Base-by-base conservation (phyloP, 805 yeast genomes). In the Yarrowia porcina region DNA sequence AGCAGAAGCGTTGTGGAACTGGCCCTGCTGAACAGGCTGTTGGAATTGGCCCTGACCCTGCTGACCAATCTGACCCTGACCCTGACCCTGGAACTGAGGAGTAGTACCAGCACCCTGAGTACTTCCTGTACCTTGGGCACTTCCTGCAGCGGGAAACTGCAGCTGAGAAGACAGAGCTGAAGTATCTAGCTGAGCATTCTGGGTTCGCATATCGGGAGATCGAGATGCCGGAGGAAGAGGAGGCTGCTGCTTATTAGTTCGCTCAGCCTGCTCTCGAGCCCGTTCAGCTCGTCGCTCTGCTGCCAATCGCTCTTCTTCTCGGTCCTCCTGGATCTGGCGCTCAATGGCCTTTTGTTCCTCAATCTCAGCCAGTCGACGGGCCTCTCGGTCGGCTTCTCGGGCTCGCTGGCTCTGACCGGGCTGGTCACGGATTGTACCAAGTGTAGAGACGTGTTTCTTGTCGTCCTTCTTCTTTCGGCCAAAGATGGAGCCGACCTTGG, bases 401-500 rank as follows among this genome's bases (percentile, higher is more conserved):
- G 44, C 32, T 17, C 59, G 59, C 44, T 52, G 59, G 42, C 30
- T 21, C 54, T 47, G 59, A 11, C 49, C 38, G 11, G 49, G 49
- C 28, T 30, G 49, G 42, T 56, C 61, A 9, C 39, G 38, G 30
- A 56, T 56, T 1, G 61, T 30, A 9, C 49, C 49, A 17, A 56
- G 50, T n/a, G 44, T 23, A 5, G 30, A 7, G 12, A 28, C 36
- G 47, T 61, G 61, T 21, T 47, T 50, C 42, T 39, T 50, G 60
- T 39, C 61, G 45, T 61, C 64, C 63, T 67, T 66, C 68, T 68
- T 71, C 36, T 68, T 65, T 56, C 71, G 66, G 38, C 76, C 68
- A 67, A 74, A 74, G 39, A 74, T 71, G 15, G 77, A 73, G 44
- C 76, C 76, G 10, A 74, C 74, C 62, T 70, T 70, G 30, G 76